phyloP scores from a whole-genome alignment of 1,139 yeast species.

The Nakaseomyces sp. region DNA sequence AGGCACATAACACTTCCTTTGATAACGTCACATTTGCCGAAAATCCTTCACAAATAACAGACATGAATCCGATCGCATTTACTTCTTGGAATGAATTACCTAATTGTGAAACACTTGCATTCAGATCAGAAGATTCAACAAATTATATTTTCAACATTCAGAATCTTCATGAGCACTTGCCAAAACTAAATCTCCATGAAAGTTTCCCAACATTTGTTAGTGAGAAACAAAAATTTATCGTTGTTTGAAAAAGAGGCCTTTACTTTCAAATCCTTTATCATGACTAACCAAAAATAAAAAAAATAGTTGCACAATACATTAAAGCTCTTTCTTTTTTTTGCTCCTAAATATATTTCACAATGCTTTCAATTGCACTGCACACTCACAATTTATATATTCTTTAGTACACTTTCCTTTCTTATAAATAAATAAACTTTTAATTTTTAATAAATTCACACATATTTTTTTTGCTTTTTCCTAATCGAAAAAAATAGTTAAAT shows the following conservation, averaged over 20 bases:
- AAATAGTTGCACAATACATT: too few species aligned
- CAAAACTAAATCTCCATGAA: slow-evolving; percentile 14
- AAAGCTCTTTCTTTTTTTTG: too few species aligned
- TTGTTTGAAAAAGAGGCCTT: slow-evolving; percentile 15
- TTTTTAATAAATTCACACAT: not conserved
- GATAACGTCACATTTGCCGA: slow-evolving; percentile 5
- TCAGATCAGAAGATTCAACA: not conserved
- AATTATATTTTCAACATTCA: slow-evolving; percentile 16
- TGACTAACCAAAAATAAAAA: too few species aligned
- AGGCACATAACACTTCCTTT: not conserved
- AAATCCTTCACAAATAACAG: slow-evolving; percentile 8
- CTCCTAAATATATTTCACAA: too few species aligned
- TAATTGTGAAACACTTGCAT: slow-evolving; percentile 10
- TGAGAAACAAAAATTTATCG: slow-evolving; percentile 20
- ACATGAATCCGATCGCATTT: slow-evolving; percentile 18
- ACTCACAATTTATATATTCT: too few species aligned
- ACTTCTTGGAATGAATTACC: slow-evolving; percentile 23
- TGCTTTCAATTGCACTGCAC: too few species aligned
- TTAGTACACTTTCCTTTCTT: too few species aligned
- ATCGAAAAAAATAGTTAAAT: too few species aligned
- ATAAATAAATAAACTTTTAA: too few species aligned
- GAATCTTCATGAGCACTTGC: slow-evolving; percentile 14
- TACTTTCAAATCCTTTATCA: too few species aligned
- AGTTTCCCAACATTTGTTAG: slow-evolving; percentile 20
- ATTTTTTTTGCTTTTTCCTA: not conserved